Evolutionary conservation across 192 early-diverging fungal genomes (phyloP), one percentile per base, ranked within the genome.

Genomic region (Coemansia sp.): DNA sequence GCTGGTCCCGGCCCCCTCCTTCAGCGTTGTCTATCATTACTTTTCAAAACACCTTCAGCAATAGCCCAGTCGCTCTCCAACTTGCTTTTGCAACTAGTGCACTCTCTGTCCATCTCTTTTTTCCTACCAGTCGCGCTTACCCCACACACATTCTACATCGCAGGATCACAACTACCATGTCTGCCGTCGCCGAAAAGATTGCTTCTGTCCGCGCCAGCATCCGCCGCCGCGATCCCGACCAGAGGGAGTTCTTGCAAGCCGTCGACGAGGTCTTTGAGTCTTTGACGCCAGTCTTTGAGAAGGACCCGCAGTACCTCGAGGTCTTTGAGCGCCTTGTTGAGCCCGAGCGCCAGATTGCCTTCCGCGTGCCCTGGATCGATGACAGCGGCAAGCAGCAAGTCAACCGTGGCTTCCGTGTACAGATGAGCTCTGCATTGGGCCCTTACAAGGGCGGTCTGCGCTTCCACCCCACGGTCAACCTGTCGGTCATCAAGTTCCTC

Each of bases 371-470:
- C 37, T 85, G 82, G 83, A 71, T 77, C 60, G 79, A 85, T 57
- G 83, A 85, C 70, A 72, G 65, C 46, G 83, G 82, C 65, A 63
- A 72, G 37, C 72, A 76, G 68, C 76, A 73, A 59, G 65, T 85
- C 60, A 85, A 85, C 81, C 76, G 77, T 67, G 82, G 83, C 59
- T 85, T 70, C 83, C 82, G 83, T 62, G 83, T 85, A 8, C 83
- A 85, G 75, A 80, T 85, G 67, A 83, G 73, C 83, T 85, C 82
- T 60, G 82, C 83, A 16, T 73, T 83, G n/a, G 83, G 83, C 60
- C 83, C 83, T 20, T 85, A 85, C 83, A 85, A 85, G 77, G 82
- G 83, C 59, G 83, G 83, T 59, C 71, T 85, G 33, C 80, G 82
- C 70, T 85, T 85, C 77, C 83, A 85, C 60, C 83, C 82, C 10